Base-by-base conservation (phyloP, 441 rosid species). In the Monsonia emarginata region DNA sequence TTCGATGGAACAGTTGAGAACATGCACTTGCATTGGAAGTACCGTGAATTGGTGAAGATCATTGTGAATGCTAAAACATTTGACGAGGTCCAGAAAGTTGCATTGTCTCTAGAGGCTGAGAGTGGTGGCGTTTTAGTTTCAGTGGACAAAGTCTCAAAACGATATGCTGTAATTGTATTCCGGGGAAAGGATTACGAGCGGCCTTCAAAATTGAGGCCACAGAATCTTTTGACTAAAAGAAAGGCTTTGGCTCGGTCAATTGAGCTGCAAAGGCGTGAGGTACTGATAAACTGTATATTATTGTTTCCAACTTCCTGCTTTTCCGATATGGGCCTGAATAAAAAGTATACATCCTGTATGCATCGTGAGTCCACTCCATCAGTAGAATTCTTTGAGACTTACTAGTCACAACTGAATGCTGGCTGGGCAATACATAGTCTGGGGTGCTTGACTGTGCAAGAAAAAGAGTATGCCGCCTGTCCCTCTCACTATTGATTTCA, bases 21-120 rank as follows among this genome's bases (percentile, higher is more conserved):
- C 79, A 93, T 93, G 97, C 98, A 93, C 80, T 81, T 93, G 83
- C 98, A 90, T 68, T 93, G 98, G 98, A 93, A 90, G 70, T 86
- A 93, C 73, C 80, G 98, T 16, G 98, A 90, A 72, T 79, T 93
- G 78, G 79, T 93, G 72, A 90, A 93, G 79, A 86, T 93, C 74
- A 80, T 87, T 59, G 75, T 88, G 76, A 88, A 90, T 77, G 84
- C 86, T 56, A 87, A 79, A 81, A 85, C 21, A 64, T 84, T 88
- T 63, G 98, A 93, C 40, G 83, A 80, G 71, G 98, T 86, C 18
- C 84, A 78, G 80, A 90, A 88, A 75, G 79, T 88, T 59, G 98
- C 98, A 13, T 36, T 93, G 61, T 89, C 95, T 4, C 98, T 90
- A 68, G 97, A 90, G 82, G 97, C 93, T 63, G 98, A 93, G 82